phyloP scores from a whole-genome alignment of 441 rosid species.

The Croton laevigatus region DNA sequence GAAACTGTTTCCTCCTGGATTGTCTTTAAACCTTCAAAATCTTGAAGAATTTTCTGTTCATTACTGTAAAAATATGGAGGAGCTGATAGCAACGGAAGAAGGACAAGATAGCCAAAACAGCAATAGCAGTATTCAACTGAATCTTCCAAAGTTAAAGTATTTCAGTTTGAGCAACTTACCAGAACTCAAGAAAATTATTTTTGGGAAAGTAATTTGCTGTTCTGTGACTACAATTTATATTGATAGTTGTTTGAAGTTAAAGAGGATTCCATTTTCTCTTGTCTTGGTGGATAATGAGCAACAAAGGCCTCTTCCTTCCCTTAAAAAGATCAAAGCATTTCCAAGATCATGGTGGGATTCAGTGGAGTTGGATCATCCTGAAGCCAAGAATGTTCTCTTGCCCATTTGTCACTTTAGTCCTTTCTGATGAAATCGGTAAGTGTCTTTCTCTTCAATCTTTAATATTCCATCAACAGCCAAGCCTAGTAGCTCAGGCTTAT shows the following conservation, averaged over 20 bases:
- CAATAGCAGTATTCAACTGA: not conserved
- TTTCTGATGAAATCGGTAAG: not conserved
- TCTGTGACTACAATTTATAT: slow-evolving; percentile 4
- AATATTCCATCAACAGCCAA: too few species aligned
- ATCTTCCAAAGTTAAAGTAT: slow-evolving; percentile 13
- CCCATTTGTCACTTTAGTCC: not conserved
- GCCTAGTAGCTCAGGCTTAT: too few species aligned
- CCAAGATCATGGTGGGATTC: slow-evolving; percentile 21
- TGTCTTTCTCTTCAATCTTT: too few species aligned
- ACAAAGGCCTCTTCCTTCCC: slow-evolving; percentile 7
- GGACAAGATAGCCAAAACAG: not conserved
- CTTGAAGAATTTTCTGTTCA: slow-evolving; percentile 7
- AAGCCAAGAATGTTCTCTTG: slow-evolving; percentile 12
- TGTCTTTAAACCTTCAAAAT: slow-evolving; percentile 20
- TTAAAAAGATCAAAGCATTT: not conserved
- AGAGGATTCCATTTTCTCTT: slow-evolving; percentile 23
- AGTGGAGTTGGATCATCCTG: slow-evolving; percentile 21
- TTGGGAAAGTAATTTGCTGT: slow-evolving; percentile 9
- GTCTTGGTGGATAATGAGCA: not conserved
- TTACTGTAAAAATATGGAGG: slow-evolving; percentile 7
- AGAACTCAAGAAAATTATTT: slow-evolving; percentile 19
- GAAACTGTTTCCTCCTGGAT: slow-evolving; percentile 18
- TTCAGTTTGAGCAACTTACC: slow-evolving; percentile 4
- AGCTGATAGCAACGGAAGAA: slow-evolving; percentile 18
- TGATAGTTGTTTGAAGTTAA: slow-evolving; percentile 7